Evolutionary conservation across 108 stramenopile species (phyloP).

Genomic region (Nannochloropsis oceanica): DNA sequence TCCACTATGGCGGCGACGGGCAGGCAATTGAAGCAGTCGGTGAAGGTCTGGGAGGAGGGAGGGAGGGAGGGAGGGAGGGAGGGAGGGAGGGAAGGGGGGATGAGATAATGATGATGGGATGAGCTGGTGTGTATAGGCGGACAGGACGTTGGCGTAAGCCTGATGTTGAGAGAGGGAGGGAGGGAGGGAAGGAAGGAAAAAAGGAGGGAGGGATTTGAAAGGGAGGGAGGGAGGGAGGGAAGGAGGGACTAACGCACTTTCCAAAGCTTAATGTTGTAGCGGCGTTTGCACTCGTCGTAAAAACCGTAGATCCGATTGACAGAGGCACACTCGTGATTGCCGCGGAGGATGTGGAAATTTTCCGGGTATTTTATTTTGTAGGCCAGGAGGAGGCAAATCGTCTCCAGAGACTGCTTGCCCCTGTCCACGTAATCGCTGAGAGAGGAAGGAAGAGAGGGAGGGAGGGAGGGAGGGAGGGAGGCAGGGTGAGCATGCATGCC

Average conservation of each 20-base stretch:
- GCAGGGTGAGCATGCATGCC: background rate
- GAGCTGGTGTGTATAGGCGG: background rate
- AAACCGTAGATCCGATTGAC: slow-evolving; percentile 92
- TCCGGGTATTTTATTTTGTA: slow-evolving; percentile 99
- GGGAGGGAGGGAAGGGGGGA: background rate
- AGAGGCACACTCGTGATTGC: slow-evolving; percentile 94
- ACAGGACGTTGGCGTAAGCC: background rate
- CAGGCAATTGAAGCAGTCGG: slow-evolving; percentile 47
- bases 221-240: background rate
- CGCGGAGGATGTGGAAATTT: slow-evolving; percentile 95
- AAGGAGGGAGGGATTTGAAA: background rate
- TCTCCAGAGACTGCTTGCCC: slow-evolving; percentile 80
- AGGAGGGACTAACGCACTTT: background rate
- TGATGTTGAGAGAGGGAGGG: background rate
- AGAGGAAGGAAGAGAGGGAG: background rate
- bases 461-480: background rate
- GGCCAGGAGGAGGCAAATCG: slow-evolving; percentile 78
- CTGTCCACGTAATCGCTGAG: slow-evolving; percentile 91
- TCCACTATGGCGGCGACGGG: slow-evolving; percentile 47
- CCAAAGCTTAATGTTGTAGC: slow-evolving; percentile 43
- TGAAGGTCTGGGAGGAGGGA: slow-evolving; percentile 14
- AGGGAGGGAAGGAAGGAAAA: background rate
- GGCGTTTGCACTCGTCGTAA: slow-evolving; percentile 86
- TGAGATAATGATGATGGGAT: background rate
- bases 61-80: background rate